A percentile compares a stretch with the other conserved stretches of the same genome.
Evolutionary conservation across 1,139 yeast genomes (phyloP).

Genomic region (Lodderomyces oxycetoniae): DNA sequence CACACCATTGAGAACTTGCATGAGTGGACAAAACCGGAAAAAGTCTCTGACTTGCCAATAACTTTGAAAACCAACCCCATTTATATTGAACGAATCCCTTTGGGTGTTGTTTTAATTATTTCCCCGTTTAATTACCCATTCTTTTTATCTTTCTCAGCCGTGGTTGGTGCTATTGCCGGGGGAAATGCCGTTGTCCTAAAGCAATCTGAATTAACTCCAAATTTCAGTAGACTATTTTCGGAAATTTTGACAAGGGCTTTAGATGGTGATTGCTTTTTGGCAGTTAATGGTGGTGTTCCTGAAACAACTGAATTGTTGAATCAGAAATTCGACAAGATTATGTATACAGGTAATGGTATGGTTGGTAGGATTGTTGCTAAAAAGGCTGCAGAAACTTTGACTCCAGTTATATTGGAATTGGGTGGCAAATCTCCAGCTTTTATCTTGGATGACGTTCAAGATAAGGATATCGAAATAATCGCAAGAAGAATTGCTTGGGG

Average conservation of each 20-base stretch:
- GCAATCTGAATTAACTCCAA: conserved; percentile 73
- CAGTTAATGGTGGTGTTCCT: conserved; percentile 69
- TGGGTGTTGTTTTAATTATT: conserved; percentile 72
- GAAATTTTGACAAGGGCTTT: conserved; percentile 50
- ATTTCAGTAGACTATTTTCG: conserved; percentile 53
- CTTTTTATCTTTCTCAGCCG: conserved; percentile 56
- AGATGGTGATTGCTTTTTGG: conserved; percentile 53
- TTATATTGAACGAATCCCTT: conserved; percentile 59
- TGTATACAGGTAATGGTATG: conserved; percentile 76
- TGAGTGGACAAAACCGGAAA: conserved; percentile 57
- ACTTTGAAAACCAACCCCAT: conserved; percentile 45
- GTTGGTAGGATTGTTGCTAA: conserved; percentile 77
- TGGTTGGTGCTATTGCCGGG: conserved; percentile 79
- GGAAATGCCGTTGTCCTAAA: conserved; percentile 83
- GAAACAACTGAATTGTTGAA: conserved; percentile 67
- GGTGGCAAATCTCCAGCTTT: conserved; percentile 94
- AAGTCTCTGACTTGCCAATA: conserved; percentile 42
- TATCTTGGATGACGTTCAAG: conserved; percentile 49
- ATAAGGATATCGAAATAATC: conserved; percentile 45
- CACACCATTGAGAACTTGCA: conserved; percentile 57
- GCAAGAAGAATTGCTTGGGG: conserved; percentile 76
- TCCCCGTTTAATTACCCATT: conserved; percentile 90
- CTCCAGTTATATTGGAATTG: conserved; percentile 77
- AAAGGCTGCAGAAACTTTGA: conserved; percentile 78
- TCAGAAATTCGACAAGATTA: conserved; percentile 72